Conservation (phyloP, 2,329 filamentous ascomycete genomes). For the Cladophialophora yegresii region DNA sequence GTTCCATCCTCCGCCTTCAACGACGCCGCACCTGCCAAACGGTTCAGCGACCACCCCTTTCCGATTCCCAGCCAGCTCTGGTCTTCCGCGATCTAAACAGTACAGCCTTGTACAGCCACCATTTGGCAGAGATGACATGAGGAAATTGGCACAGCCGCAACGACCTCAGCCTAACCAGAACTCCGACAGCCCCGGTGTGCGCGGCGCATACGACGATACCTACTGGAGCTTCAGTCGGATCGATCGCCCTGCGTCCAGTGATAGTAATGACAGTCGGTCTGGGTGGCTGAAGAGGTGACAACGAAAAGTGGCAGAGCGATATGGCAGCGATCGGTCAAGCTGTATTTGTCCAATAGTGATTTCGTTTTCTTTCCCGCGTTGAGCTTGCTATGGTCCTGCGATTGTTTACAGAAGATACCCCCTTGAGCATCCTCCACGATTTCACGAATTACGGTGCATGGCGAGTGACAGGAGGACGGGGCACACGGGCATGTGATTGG, state of each 20-base stretch:
- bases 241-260: not conserved
- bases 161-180: not conserved
- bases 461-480: not conserved
- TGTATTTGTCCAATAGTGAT: not conserved
- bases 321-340: not conserved
- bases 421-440: not conserved
- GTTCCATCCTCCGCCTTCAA: not conserved
- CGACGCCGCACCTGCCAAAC: not conserved
- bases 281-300: not conserved
- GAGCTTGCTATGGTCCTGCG: not conserved
- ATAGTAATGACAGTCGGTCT: not conserved
- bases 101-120: not conserved
- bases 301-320: not conserved
- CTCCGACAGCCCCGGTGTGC: not conserved
- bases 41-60: not conserved
- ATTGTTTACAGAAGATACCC: conserved; percentile 3
- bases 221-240: conserved; percentile 8
- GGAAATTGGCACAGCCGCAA: not conserved
- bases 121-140: conserved; percentile 3
- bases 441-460: not conserved
- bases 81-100: not conserved
- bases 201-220: conserved; percentile 18
- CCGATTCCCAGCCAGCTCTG: not conserved
- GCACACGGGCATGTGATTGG: not conserved
- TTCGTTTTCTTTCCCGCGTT: not conserved